Percentiles rank a stretch among this genome's conserved stretches.
Conservation (phyloP, 2,329 filamentous ascomycete genomes). For the Calonectria honghensis region DNA sequence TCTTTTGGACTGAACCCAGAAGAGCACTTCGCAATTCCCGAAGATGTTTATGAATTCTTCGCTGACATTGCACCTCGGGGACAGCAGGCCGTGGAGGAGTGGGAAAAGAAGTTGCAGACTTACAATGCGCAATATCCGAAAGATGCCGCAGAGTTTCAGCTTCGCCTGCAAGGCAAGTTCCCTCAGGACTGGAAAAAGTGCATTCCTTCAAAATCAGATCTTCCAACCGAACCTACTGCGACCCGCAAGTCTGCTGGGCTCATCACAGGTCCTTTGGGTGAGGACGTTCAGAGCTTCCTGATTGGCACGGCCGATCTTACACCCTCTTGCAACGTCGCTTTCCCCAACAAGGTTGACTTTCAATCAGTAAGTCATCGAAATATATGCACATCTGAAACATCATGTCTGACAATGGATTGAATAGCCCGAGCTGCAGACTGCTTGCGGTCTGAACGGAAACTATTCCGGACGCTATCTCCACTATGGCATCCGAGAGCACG, state of each 20-base stretch:
- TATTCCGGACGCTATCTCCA: constrained; percentile 75
- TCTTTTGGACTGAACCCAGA: constrained; percentile 59
- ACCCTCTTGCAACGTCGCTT: not conserved
- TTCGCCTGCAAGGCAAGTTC: constrained; percentile 68
- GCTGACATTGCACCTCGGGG: constrained; percentile 65
- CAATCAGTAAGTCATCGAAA: constrained; percentile 61
- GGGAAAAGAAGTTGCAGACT: constrained; percentile 64
- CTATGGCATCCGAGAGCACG: constrained; percentile 77
- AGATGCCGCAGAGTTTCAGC: constrained; percentile 69
- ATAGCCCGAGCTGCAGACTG: constrained; percentile 46
- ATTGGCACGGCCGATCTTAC: constrained; percentile 8
- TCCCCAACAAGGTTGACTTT: constrained; percentile 4
- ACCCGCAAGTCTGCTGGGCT: constrained; percentile 69
- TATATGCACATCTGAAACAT: constrained; percentile 67
- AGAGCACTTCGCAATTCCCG: constrained; percentile 59
- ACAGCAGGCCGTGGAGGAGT: constrained; percentile 66
- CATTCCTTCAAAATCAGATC: constrained; percentile 65
- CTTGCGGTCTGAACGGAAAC: constrained; percentile 65
- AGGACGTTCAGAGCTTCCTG: not conserved
- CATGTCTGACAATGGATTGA: not conserved
- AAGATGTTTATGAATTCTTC: constrained; percentile 72
- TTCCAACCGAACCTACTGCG: constrained; percentile 64
- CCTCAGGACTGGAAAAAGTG: constrained; percentile 67
- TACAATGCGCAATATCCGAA: constrained; percentile 69
- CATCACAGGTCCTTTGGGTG: constrained; percentile 45